These are phyloP conservation scores for Ophiosphaerella korrae DNA, from an alignment of 2,329 filamentous ascomycete genomes.

Conservation along the genomic window DNA sequence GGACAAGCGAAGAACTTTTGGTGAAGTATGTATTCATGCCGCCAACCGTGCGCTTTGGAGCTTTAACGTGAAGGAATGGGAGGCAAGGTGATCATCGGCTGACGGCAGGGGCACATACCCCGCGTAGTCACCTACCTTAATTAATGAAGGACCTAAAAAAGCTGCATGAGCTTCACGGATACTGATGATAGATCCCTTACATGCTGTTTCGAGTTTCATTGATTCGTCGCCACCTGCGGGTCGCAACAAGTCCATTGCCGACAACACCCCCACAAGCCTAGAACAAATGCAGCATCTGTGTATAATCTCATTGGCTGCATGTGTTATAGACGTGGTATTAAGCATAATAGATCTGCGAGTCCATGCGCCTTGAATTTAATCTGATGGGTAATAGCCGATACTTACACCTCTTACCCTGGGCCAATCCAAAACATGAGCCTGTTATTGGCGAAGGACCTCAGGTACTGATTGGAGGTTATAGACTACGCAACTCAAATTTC, in stretches of 20 bases:
- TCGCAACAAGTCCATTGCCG: not conserved
- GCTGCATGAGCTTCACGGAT: no score
- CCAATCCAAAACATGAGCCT: no score
- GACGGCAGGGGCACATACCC: no score
- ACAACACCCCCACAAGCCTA: not conserved
- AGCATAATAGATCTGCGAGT: slow-evolving; percentile 26
- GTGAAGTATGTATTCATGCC: slow-evolving; percentile 20
- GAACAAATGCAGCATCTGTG: slow-evolving; percentile 1
- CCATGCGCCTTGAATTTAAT: slow-evolving; percentile 10
- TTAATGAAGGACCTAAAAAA: no score
- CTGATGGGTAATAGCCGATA: no score
- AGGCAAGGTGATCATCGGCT: no score
- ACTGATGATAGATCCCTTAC: no score
- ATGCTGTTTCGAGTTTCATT: no score
- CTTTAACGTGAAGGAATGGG: no score
- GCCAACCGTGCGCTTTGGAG: no score
- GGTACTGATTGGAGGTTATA: slow-evolving; percentile 20
- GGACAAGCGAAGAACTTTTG: slow-evolving; percentile 40
- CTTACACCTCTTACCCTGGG: no score
- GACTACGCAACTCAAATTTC: not conserved
- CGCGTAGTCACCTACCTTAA: no score
- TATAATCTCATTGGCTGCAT: slow-evolving; percentile 12
- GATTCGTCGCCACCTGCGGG: not conserved
- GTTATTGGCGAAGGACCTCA: slow-evolving; percentile 1
- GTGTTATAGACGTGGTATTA: slow-evolving; percentile 18